Conservation (phyloP, 192 early-diverging fungal genomes). For the Linnemannia hyalina region DNA sequence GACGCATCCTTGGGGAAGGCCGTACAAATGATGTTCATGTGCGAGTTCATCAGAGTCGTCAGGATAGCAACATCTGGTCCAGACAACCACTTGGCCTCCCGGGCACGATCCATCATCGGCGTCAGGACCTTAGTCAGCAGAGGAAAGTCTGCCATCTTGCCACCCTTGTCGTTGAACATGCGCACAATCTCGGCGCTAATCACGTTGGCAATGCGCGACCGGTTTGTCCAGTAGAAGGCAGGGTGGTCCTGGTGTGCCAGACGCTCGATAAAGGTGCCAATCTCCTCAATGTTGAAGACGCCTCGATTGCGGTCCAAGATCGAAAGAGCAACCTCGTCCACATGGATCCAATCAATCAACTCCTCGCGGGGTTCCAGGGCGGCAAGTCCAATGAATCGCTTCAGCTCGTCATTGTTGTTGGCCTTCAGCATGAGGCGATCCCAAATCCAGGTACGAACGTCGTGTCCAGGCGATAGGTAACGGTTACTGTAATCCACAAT, state of each 20-base stretch:
- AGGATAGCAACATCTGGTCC: constrained; percentile 31
- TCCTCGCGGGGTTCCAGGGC: constrained; percentile 30
- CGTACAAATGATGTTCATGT: constrained; percentile 7
- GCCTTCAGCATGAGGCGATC: constrained; percentile 7
- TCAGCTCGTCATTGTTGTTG: constrained; percentile 6
- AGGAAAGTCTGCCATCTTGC: neutral
- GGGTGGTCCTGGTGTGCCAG: constrained; percentile 19
- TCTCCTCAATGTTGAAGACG: constrained; percentile 13
- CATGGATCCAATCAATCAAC: constrained; percentile 41
- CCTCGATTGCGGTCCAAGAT: neutral
- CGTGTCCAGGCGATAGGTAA: constrained; percentile 8
- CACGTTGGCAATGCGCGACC: neutral
- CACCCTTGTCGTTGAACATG: neutral
- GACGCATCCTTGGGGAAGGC: constrained; percentile 29
- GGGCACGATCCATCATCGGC: constrained; percentile 29
- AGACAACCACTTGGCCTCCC: constrained; percentile 9
- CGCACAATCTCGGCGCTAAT: constrained; percentile 2
- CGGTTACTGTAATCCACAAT: constrained; percentile 32
- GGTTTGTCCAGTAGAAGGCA: constrained; percentile 35
- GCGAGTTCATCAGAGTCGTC: neutral
- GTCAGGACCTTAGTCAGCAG: neutral
- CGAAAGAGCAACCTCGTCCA: constrained; percentile 11
- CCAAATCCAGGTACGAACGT: constrained; percentile 11
- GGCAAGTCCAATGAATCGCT: constrained; percentile 12
- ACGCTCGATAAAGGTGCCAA: constrained; percentile 28